Base-by-base conservation (phyloP, 2,329 filamentous ascomycete species). In the Nemania abortiva region DNA sequence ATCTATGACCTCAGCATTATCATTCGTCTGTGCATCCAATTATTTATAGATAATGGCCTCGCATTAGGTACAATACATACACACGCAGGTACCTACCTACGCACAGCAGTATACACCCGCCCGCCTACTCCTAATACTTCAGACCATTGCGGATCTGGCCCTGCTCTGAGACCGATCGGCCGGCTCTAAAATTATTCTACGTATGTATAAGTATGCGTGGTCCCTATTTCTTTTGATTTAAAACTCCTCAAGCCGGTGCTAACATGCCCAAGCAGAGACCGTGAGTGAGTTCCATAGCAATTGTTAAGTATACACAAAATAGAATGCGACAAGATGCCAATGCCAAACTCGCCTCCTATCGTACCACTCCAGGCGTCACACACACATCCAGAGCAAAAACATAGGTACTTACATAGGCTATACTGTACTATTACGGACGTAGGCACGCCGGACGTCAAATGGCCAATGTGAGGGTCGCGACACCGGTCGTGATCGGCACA, bases 401-500 rank as follows among this genome's bases (percentile, higher is more conserved):
- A n/a, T n/a, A n/a, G n/a, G n/a, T n/a, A n/a, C n/a, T n/a, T n/a
- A n/a, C n/a, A n/a, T n/a, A n/a, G n/a, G n/a, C n/a, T 10, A 15
- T 10, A 3, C 37, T 15, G 37, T 42, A n/a, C 37, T 11, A 15
- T 5, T 34, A 42, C 22, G 29, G 22, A 53, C 24, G 15, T 13
- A 15, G 49, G 11, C 24, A 37, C 2, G 53, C 15, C n/a, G 29
- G 6, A 55, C n/a, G 10, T n/a, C 15, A 55, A 37, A n/a, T 55
- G 53, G 15, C 27, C 31, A 29, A 27, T 56, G 53, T 9, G 54
- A 29, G 45, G 9, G 15, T 22, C 15, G 24, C 63, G 34, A 53
- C 59, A 58, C 27, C 52, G 47, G 55, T 70, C 49, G 66, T 66
- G 74, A 76, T 76, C 73, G 61, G 57, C 73, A 45, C 74, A 75